Evolutionary conservation across 805 yeast genomes (phyloP).

Genomic region (Suhomyces prunicola): DNA sequence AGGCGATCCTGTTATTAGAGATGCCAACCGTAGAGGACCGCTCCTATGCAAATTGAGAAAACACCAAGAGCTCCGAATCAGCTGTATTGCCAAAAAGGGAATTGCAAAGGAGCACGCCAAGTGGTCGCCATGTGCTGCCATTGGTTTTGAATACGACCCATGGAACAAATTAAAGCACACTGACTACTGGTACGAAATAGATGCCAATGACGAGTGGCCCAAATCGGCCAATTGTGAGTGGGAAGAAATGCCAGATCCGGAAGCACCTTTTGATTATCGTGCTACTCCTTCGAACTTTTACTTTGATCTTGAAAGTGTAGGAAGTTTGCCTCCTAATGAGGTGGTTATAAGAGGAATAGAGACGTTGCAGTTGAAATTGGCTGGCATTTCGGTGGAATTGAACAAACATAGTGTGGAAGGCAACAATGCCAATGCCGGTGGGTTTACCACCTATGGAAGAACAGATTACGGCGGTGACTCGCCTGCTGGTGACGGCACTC

Average conservation of each 20-base stretch:
- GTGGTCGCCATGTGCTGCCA: conserved; percentile 96
- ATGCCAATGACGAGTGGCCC: conserved; percentile 92
- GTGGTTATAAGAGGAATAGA: conserved; percentile 83
- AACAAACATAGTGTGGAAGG: conserved; percentile 43
- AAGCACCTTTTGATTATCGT: conserved; percentile 77
- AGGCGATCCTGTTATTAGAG: conserved; percentile 86
- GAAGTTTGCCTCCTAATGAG: conserved; percentile 83
- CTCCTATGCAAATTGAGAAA: conserved; percentile 85
- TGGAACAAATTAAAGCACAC: conserved; percentile 97
- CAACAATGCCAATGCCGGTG: conserved; percentile 43
- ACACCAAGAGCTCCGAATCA: conserved; percentile 84
- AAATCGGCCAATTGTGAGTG: conserved; percentile 81
- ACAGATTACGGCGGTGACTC: conserved; percentile 18
- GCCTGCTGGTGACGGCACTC: conserved; percentile 31
- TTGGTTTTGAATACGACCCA: conserved; percentile 98
- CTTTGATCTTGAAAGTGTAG: conserved; percentile 89
- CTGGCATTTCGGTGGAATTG: conserved; percentile 75
- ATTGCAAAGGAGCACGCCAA: conserved; percentile 97
- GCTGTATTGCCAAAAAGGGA: conserved; percentile 96
- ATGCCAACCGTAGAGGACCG: conserved; percentile 77
- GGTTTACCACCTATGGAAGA: conserved; percentile 48
- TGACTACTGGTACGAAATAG: conserved; percentile 93
- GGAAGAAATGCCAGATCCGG: conserved; percentile 93
- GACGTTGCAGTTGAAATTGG: conserved; percentile 85
- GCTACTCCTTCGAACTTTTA: conserved; percentile 83